A percentile compares a stretch with the other conserved stretches of the same genome.
These are phyloP conservation scores for Fusarium siculi DNA, from an alignment of 2,329 filamentous ascomycete species.

Conservation along the genomic window DNA sequence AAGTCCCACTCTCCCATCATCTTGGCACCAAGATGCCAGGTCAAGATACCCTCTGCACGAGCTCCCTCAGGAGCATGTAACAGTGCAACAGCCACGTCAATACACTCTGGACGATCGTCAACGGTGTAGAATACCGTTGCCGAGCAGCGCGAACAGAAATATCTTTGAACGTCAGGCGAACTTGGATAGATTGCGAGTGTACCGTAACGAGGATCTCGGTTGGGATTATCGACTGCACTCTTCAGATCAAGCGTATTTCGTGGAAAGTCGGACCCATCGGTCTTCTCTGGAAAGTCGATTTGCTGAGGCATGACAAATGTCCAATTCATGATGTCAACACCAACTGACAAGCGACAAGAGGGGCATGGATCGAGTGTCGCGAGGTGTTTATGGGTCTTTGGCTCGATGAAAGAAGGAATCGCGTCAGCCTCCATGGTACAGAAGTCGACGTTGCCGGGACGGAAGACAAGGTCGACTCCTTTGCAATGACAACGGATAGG, in stretches of 20 bases:
- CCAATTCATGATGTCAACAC: conserved; percentile 58
- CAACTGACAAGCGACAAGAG: conserved; percentile 57
- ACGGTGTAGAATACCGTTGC: conserved; percentile 58
- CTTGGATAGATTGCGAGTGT: conserved; percentile 57
- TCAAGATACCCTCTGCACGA: conserved; percentile 56
- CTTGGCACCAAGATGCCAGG: conserved; percentile 53
- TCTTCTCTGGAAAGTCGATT: conserved; percentile 46
- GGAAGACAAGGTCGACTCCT: conserved; percentile 56
- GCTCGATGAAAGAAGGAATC: conserved; percentile 57
- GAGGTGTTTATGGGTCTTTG: conserved; percentile 52
- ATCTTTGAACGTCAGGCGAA: conserved; percentile 57
- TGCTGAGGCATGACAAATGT: conserved; percentile 54
- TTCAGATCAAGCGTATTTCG: conserved; percentile 44
- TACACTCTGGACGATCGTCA: conserved; percentile 50
- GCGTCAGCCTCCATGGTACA: conserved; percentile 31
- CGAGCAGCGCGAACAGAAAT: conserved; percentile 61
- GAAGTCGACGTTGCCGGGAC: conserved; percentile 45
- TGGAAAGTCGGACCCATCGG: conserved; percentile 16
- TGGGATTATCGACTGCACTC: conserved; percentile 43
- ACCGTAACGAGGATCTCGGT: conserved; percentile 52
- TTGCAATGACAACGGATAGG: conserved; percentile 58
- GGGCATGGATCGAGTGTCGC: conserved; percentile 58
- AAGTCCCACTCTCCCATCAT: conserved; percentile 16
- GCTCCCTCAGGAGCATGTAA: conserved; percentile 57
- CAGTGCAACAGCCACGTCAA: conserved; percentile 59